phyloP scores from a whole-genome alignment of 2,329 filamentous ascomycete genomes.

The Elsinoe australis region DNA sequence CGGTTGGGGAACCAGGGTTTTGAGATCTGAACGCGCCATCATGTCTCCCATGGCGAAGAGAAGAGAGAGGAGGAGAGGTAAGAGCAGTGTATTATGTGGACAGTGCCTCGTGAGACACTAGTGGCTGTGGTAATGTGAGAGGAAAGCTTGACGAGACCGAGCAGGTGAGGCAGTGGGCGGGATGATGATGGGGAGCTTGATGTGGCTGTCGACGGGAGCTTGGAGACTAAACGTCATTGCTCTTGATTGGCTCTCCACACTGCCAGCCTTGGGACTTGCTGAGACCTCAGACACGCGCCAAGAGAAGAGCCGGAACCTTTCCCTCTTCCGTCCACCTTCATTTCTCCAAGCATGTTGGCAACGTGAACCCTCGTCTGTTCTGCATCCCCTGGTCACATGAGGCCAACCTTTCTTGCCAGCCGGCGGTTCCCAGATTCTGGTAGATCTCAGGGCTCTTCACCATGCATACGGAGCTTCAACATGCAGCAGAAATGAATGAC shows the following conservation, averaged over 20 bases:
- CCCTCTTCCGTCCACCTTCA: too few species aligned
- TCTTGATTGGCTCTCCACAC: not conserved
- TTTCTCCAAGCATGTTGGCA: too few species aligned
- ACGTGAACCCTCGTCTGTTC: too few species aligned
- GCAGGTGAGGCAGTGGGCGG: not conserved
- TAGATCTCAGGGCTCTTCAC: not conserved
- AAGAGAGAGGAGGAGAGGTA: conserved; percentile 2
- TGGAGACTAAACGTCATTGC: conserved; percentile 6
- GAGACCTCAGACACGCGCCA: too few species aligned
- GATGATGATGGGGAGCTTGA: conserved; percentile 12
- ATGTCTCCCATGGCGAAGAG: conserved; percentile 28
- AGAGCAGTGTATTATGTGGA: not conserved
- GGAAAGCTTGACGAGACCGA: conserved; percentile 12
- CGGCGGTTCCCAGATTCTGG: not conserved
- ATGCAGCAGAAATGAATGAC: conserved; percentile 9
- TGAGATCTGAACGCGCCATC: conserved; percentile 37
- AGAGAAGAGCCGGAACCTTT: too few species aligned
- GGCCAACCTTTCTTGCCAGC: not conserved
- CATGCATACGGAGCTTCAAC: too few species aligned
- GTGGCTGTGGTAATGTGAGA: not conserved
- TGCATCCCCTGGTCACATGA: too few species aligned
- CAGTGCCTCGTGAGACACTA: conserved; percentile 9
- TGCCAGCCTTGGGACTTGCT: too few species aligned
- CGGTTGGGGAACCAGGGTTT: conserved; percentile 43
- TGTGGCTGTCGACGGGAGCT: too few species aligned